phyloP scores from a whole-genome alignment of 2,329 filamentous ascomycete genomes.

The Scopulariopsis brevicaulis region DNA sequence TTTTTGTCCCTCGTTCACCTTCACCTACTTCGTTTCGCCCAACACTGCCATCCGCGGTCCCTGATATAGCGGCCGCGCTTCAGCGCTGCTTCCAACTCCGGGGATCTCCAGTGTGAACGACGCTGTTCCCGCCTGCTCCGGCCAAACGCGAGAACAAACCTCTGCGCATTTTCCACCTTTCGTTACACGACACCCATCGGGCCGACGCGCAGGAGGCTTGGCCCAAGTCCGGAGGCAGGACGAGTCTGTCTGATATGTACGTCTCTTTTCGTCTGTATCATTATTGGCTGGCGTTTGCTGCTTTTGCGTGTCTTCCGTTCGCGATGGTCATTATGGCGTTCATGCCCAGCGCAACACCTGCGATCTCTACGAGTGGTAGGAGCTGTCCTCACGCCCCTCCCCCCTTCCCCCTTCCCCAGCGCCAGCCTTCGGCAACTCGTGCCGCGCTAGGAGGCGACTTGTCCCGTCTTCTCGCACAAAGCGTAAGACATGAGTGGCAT shows the following conservation, averaged over 20 bases:
- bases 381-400: background rate
- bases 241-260: background rate
- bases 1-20: background rate
- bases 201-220: background rate
- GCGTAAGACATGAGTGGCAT: background rate
- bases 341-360: too few species aligned
- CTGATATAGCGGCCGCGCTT: background rate
- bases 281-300: background rate
- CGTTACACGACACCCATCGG: background rate
- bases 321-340: too few species aligned
- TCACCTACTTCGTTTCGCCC: background rate
- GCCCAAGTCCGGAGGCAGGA: background rate
- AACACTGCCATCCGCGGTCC: background rate
- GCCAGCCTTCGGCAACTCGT: background rate
- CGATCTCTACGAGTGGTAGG: too few species aligned
- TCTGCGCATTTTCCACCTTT: background rate
- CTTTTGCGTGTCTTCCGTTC: background rate
- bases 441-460: background rate
- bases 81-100: background rate
- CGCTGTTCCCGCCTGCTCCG: background rate
- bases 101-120: too few species aligned
- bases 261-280: background rate
- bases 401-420: background rate
- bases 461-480: background rate
- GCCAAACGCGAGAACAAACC: background rate